phyloP scores from a whole-genome alignment of 495 filamentous ascomycete genomes.

The Xylaria venustula region DNA sequence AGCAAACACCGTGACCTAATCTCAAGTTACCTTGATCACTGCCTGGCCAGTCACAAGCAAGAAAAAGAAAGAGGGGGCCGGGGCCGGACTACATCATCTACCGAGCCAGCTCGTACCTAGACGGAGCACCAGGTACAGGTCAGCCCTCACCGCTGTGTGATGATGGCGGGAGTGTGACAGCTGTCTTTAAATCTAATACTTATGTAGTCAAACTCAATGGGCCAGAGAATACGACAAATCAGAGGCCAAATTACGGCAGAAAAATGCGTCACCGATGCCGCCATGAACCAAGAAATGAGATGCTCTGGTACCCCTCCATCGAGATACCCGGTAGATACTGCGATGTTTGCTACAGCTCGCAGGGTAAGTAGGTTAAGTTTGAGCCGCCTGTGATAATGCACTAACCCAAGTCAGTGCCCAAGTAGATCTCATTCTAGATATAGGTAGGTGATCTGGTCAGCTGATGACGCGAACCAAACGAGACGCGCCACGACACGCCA shows the following conservation, averaged over 20 bases:
- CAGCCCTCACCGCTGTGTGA: no score
- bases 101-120: no score
- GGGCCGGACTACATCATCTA: no score
- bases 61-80: no score
- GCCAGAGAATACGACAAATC: neutral
- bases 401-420: neutral
- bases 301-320: neutral
- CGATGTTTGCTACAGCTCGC: neutral
- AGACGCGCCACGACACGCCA: slow-evolving; percentile 4
- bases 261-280: neutral
- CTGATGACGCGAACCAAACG: slow-evolving; percentile 2
- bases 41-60: no score
- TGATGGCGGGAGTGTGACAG: no score
- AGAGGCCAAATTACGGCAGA: neutral
- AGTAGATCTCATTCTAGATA: neutral
- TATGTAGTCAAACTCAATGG: no score
- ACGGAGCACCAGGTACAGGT: no score
- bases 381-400: neutral
- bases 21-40: no score
- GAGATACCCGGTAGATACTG: neutral
- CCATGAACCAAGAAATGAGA: neutral
- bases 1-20: no score
- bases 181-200: no score
- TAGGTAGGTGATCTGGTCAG: no score
- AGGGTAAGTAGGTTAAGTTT: neutral